Evolutionary conservation across 805 yeast genomes (phyloP), one percentile per base, ranked within the genome.

Genomic region (Hagleromyces aurorensis): DNA sequence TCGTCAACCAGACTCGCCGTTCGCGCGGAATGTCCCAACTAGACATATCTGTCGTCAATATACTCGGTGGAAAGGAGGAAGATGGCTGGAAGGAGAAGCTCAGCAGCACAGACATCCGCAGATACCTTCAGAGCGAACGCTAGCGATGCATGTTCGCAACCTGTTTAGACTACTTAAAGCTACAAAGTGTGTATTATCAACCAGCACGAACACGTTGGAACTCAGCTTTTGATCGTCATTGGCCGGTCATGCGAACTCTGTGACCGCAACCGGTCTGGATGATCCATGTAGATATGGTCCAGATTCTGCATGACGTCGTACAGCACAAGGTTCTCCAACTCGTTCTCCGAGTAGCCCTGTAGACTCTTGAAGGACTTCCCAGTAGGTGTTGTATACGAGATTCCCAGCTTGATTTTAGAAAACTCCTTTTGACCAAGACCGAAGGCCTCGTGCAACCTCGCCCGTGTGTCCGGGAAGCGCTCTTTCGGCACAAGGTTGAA

Each of bases 71-170:
- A 2, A 65, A 67, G 12, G 66, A 59, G 13, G 62, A 61, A 13
- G 67, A 62, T 23, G 70, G 70, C 0, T 80, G 79, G 70, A 61
- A 66, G 28, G 82, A 77, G 16, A 89, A 89, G 51, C 51, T 89
- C 34, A 86, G 96, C 45, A 84, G 95, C 33, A 89, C 97, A 0
- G 78, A 78, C n/a, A n/a, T n/a, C n/a, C n/a, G n/a, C n/a, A n/a
- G n/a, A n/a, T n/a, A n/a, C n/a, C n/a, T n/a, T n/a, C n/a, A n/a
- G n/a, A n/a, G n/a, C n/a, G n/a, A n/a, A n/a, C n/a, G n/a, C n/a
- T n/a, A n/a, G n/a, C n/a, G n/a, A n/a, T n/a, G n/a, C n/a, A n/a
- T n/a, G n/a, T n/a, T n/a, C n/a, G n/a, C n/a, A n/a, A n/a, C n/a
- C n/a, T n/a, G n/a, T n/a, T n/a, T n/a, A n/a, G n/a, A n/a, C n/a